Base-by-base conservation (phyloP, 1,284 basidiomycete species). In the Meira nashicola region DNA sequence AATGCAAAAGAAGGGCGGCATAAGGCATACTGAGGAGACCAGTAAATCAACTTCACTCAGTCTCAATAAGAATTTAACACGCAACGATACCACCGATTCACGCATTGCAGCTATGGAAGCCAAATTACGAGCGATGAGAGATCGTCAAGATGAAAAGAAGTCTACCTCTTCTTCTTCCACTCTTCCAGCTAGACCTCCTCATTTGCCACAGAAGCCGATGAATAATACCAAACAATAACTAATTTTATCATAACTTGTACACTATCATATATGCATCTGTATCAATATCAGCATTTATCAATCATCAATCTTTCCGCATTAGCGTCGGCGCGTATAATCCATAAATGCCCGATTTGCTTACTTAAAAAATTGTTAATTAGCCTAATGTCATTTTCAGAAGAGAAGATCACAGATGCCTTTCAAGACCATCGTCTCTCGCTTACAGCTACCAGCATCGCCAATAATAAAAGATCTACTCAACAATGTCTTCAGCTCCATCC, bases 31-130 rank as follows among this genome's bases (percentile, higher is more conserved):
- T 57, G 66, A 82, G 66, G 87, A 89, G 52, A 80, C 83, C 0
- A 82, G 83, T 14, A 86, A 87, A 55, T 89, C 90, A 2, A 96
- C 93, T 0, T 87, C 91, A 12, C 81, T 97, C 44, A 93, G 90
- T 68, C 78, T 97, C 55, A 81, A 91, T 47, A 97, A 96, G 80
- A 86, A 83, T 38, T 33, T 46, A 39, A 33, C 23, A 23, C 51
- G 39, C 40, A n/a, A 21, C 25, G 40, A 47, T n/a, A 71, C 64
- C 5, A 92, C 89, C 1, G 82, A 85, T 51, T 86, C 87, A 65
- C 95, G 95, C 80, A 97, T 97, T 68, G 91, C 92, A 1, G 86
- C 88, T 63, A 88, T 96, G 84, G 94, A 97, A 79, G 93, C 93
- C 4, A 97, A 97, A 79, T 82, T 97, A 19, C 84, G 86, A 9